Conservation (phyloP, 345 rosid species). For the Euclidium syriacum region DNA sequence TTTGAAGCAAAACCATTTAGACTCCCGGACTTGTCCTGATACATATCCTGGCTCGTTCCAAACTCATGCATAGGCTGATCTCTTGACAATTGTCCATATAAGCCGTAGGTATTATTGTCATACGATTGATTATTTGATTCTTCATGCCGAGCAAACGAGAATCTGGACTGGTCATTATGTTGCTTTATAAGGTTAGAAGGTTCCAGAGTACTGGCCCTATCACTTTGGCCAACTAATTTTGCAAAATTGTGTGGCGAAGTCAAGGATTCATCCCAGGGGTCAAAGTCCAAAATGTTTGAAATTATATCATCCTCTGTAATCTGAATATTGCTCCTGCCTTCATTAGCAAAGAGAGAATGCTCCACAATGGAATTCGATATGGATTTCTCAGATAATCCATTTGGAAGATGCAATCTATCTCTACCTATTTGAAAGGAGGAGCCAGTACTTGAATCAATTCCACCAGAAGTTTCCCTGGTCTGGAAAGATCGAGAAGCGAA, state of each 20-base stretch:
- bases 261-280: conserved; percentile 72
- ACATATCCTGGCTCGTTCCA: conserved; percentile 34
- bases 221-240: conserved; percentile 51
- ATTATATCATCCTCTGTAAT: conserved; percentile 67
- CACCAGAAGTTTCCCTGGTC: conserved; percentile 20
- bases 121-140: conserved; percentile 39
- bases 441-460: conserved; percentile 27
- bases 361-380: conserved; percentile 35
- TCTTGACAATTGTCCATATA: conserved; percentile 36
- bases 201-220: conserved; percentile 41
- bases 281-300: conserved; percentile 73
- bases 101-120: conserved; percentile 34
- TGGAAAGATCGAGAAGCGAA: conserved; percentile 42
- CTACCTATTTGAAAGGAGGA: conserved; percentile 29
- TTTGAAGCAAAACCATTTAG: conserved; percentile 46
- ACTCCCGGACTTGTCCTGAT: conserved; percentile 35
- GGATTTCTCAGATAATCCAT: conserved; percentile 39
- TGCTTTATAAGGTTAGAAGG: conserved; percentile 49
- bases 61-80: conserved; percentile 38
- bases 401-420: conserved; percentile 30
- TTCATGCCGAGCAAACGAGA: conserved; percentile 82
- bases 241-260: conserved; percentile 64
- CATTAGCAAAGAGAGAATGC: conserved; percentile 34
- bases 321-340: conserved; percentile 28
- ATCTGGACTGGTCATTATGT: conserved; percentile 65